Percentiles rank a stretch among this genome's conserved stretches.
phyloP scores from a whole-genome alignment of 768 basidiomycete genomes.

The Lactarius trivialis region DNA sequence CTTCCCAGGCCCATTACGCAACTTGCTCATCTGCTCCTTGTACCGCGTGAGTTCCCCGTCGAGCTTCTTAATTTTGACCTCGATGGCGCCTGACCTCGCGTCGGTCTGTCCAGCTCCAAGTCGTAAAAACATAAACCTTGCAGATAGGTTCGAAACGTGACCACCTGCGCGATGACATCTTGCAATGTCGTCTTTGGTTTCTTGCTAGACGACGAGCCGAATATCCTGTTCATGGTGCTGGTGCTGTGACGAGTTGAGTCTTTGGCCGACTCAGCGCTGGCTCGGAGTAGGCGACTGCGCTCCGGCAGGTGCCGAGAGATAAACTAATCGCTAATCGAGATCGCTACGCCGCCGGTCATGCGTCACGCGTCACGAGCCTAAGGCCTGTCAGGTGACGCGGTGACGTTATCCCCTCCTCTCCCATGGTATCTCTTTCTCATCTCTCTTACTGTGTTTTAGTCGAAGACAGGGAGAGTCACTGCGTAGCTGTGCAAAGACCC shows the following conservation, averaged over 20 bases:
- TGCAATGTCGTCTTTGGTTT: constrained; percentile 82
- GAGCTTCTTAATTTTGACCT: constrained; percentile 95
- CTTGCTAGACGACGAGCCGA: constrained; percentile 64
- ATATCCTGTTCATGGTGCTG: constrained; percentile 74
- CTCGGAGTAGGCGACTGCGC: neutral
- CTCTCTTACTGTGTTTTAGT: too few relatives aligned
- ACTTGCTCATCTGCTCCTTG: constrained; percentile 93
- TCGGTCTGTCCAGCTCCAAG: constrained; percentile 58
- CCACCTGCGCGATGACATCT: constrained; percentile 88
- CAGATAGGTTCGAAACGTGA: constrained; percentile 25
- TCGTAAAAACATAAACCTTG: constrained; percentile 3
- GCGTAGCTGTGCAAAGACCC: too few relatives aligned
- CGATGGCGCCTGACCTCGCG: constrained; percentile 74
- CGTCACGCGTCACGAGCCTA: too few relatives aligned
- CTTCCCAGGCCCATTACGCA: constrained; percentile 93
- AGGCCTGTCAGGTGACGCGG: too few relatives aligned
- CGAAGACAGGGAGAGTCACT: too few relatives aligned
- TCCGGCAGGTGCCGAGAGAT: neutral
- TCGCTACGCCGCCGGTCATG: too few relatives aligned
- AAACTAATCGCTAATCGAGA: too few relatives aligned
- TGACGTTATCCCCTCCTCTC: too few relatives aligned
- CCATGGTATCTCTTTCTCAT: too few relatives aligned
- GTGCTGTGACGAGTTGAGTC: neutral
- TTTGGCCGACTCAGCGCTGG: neutral
- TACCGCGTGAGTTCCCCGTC: constrained; percentile 88